Evolutionary conservation across 345 rosid species (phyloP), one percentile per base, ranked within the genome.

Genomic region (Pistacia integerrima): DNA sequence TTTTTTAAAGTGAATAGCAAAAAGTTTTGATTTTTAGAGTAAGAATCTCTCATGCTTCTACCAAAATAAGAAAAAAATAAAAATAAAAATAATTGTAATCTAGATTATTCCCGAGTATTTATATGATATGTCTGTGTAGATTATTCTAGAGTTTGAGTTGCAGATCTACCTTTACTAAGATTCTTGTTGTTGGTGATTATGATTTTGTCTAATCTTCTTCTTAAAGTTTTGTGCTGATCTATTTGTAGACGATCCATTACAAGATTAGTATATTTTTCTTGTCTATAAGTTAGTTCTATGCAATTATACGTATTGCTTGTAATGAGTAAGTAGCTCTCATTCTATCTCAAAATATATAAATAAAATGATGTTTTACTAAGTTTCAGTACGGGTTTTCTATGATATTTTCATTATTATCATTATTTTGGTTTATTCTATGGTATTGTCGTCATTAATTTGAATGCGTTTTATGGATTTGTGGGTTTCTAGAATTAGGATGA

Each of bases 121-220:
- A 13, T 54, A 33, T 56, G 61, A n/a, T 46, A 64, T 16, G 67
- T 4, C 35, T 2, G 22, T 3, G 48, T 64, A 63, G 9, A 63
- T 70, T 64, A 63, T 48, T 74, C 38, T 64, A 54, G 33, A 64
- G n/a, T 77, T 56, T 64, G 9, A 54, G 57, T 5, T 46, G 25
- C 72, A 46, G 76, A 77, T 77, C 80, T 65, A 57, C 69, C 71
- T 70, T 77, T 52, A 17, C 30, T 51, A 38, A 55, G 80, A 56
- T 77, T 64, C 72, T 77, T 35, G 9, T 52, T 11, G 71, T 36
- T 54, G 44, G 20, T 66, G 10, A 25, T 54, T 54, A 46, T 54
- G 28, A 20, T 63, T 64, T 18, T 0, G 25, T 25, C 1, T 25
- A 13, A 30, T 13, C 67, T 52, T 74, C 49, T 49, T 49, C 1